Percentiles rank a stretch among this genome's conserved stretches.
phyloP scores from a whole-genome alignment of 2,329 filamentous ascomycete species.

The Pleurostoma richardsiae region DNA sequence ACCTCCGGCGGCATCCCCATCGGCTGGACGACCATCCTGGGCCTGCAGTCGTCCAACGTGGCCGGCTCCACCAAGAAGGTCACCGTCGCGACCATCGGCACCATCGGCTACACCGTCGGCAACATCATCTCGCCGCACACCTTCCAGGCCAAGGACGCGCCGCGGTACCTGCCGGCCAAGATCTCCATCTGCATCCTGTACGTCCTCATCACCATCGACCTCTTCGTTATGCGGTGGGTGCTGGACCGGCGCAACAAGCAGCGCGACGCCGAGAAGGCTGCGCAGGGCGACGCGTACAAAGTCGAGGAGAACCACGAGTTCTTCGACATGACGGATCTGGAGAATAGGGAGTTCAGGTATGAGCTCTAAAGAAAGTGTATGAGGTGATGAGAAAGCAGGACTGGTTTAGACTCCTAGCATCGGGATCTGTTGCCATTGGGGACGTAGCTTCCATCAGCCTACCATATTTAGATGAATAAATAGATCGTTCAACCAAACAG shows the following conservation, averaged over 20 bases:
- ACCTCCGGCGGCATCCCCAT: conserved; percentile 29
- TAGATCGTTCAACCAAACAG: too few relatives aligned
- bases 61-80: conserved; percentile 29
- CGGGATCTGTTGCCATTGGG: too few relatives aligned
- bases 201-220: conserved; percentile 18
- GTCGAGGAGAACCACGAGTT: conserved; percentile 25
- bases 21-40: conserved; percentile 30
- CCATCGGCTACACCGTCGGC: conserved; percentile 29
- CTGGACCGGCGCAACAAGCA: conserved; percentile 19
- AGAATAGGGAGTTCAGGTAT: not conserved
- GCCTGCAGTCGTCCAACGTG: conserved; percentile 26
- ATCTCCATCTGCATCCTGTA: conserved; percentile 4
- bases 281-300: conserved; percentile 14
- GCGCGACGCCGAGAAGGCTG: conserved; percentile 18
- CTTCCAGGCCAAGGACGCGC: conserved; percentile 27
- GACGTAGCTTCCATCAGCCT: too few relatives aligned
- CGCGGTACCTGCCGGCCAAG: conserved; percentile 13
- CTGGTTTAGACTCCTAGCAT: too few relatives aligned
- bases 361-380: not conserved
- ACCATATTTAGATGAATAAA: too few relatives aligned
- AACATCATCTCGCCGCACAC: conserved; percentile 37
- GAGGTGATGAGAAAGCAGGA: too few relatives aligned
- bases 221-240: conserved; percentile 22
- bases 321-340: conserved; percentile 5
- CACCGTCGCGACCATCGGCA: conserved; percentile 24